Conservation (phyloP, 2,329 filamentous ascomycete genomes). For the Neofusicoccum laricinum region DNA sequence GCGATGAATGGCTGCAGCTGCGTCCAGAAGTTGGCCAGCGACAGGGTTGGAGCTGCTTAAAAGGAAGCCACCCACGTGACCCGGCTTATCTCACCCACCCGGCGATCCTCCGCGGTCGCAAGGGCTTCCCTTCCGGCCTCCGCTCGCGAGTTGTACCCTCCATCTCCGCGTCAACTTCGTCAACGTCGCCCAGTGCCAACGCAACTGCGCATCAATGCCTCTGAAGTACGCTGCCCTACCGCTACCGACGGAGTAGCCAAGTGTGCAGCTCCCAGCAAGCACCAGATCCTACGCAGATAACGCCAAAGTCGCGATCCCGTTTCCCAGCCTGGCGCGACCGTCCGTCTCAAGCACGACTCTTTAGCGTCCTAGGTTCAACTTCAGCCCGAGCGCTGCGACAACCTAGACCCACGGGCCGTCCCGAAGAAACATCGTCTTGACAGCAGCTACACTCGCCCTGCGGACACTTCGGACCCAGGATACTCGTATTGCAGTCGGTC, state of each 20-base stretch:
- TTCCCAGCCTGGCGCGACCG: neutral
- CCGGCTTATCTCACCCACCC: neutral
- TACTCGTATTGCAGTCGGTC: too few species aligned
- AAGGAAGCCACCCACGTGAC: neutral
- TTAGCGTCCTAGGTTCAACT: neutral
- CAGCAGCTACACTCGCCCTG: neutral
- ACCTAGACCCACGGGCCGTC: neutral
- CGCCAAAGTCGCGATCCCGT: neutral
- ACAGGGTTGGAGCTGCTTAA: neutral
- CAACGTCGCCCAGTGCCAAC: too few species aligned
- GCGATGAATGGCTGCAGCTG: slow-evolving; percentile 2
- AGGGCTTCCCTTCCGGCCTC: neutral
- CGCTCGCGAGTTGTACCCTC: neutral
- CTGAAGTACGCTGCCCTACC: neutral
- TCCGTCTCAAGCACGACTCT: neutral
- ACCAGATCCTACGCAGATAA: too few species aligned
- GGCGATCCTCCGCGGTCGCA: neutral
- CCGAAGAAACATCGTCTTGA: neutral
- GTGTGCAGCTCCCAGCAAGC: too few species aligned
- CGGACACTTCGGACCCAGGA: too few species aligned
- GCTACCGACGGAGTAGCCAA: too few species aligned
- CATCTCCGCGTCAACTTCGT: neutral
- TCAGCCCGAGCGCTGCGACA: neutral
- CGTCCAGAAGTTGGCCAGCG: neutral
- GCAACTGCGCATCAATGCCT: neutral